Base-by-base conservation (phyloP, 2,329 filamentous ascomycete species). In the Pseudopithomyces chartarum region DNA sequence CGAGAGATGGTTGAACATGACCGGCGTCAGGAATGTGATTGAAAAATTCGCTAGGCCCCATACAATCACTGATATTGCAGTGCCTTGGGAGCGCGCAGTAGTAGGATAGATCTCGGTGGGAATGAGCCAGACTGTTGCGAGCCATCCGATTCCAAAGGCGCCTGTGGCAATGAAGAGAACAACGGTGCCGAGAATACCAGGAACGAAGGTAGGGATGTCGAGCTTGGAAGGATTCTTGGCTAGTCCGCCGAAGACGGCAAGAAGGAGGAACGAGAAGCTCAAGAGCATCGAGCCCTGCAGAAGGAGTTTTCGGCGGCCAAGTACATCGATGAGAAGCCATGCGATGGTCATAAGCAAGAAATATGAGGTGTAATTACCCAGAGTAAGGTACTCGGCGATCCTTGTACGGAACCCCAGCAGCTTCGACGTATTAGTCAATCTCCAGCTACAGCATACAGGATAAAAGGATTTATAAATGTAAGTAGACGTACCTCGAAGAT, bases 301-400 rank as follows among this genome's bases (percentile, higher is more conserved):
- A 66, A 87, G 79, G 7, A 86, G 73, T 42, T 78, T 80, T 20
- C 84, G 79, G 2, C 84, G 80, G 8, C 84, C 84, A 2, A 84
- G 70, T 1, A 80, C 80, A 61, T 85, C 83, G 58, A 88, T 85
- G 10, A 84, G 76, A 17, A 85, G 69, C 85, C 85, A 87, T 4
- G 85, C 84, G 10, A 85, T 69, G 0, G 84, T 87, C 85, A 87
- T 87, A 61, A 85, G 80, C 47, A 82, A 60, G 65, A 87, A 84
- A 70, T 88, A 87, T 17, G 81, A 85, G 39, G 84, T 72, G 71
- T 87, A 87, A 71, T 88, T 88, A 26, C 78, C 84, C 44, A 86
- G 78, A 0, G 85, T 87, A 13, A 86, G 72, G 58, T 81, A 83
- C 67, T 88, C 85, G 1, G 85, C 80, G 15, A 72, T 73, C 3